phyloP scores from a whole-genome alignment of 1,284 basidiomycete species.

The Heterobasidion annosum region DNA sequence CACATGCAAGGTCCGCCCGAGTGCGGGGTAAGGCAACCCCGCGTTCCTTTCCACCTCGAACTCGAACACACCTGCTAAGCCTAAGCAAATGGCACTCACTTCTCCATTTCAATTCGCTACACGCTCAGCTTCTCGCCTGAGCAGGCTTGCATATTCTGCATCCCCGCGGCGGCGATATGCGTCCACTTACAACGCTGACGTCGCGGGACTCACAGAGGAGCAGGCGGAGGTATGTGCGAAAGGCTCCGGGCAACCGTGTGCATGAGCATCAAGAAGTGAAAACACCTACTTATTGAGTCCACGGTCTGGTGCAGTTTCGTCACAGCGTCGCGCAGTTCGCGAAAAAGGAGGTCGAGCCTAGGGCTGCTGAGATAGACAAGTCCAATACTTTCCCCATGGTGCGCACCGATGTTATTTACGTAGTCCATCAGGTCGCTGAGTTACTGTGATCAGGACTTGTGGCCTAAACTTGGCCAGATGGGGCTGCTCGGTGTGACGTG shows the following conservation, averaged over 20 bases:
- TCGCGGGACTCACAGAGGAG: conserved; percentile 79
- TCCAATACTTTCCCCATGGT: conserved; percentile 74
- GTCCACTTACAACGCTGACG: conserved; percentile 65
- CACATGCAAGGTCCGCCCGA: neutral
- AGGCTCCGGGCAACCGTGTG: neutral
- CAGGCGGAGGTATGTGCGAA: conserved; percentile 63
- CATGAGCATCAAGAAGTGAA: neutral
- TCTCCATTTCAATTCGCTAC: neutral
- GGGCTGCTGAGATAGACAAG: conserved; percentile 78
- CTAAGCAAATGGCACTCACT: neutral
- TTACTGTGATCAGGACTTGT: conserved; percentile 54
- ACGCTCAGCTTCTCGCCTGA: neutral
- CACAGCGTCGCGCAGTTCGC: conserved; percentile 74
- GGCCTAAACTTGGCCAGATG: conserved; percentile 87
- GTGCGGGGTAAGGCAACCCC: neutral
- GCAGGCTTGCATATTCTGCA: neutral
- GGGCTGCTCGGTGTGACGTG: conserved; percentile 80
- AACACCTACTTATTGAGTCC: neutral
- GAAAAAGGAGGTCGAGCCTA: conserved; percentile 70
- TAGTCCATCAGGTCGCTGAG: neutral
- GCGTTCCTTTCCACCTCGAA: neutral
- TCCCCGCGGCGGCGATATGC: conserved; percentile 24
- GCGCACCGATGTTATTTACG: conserved; percentile 14
- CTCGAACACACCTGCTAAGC: neutral
- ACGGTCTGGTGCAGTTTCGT: conserved; percentile 50